Evolutionary conservation across 192 early-diverging fungal species (phyloP), one percentile per base, ranked within the genome.

Genomic region (Mortierella alpina): DNA sequence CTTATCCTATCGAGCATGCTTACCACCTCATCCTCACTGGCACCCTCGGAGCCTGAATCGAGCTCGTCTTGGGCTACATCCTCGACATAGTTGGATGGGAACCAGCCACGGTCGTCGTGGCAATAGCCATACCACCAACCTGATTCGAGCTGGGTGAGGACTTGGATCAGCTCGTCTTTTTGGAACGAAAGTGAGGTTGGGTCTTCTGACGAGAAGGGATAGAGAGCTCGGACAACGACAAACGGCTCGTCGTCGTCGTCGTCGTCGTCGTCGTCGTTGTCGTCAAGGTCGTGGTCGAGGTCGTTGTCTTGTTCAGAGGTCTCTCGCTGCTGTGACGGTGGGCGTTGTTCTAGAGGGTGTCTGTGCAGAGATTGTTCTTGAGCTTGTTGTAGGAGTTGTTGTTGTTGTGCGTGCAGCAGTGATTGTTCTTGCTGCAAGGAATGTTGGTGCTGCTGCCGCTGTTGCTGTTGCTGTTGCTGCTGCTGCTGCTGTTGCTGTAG

Each of bases 71-170:
- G 61, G 46, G 55, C 42, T 49, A 75, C 45, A 6, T 64, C 51
- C 44, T 82, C 66, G 50, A 95, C 92, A 84, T 94, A 95, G 82
- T 96, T 95, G 42, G 91, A 92, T 12, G 95, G 95, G 83, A 96
- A 96, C 94, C 95, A 94, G 20, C 97, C 97, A 51, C 94, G 89
- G 63, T 89, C 82, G 44, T 84, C 91, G 65, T 85, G 88, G 79
- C 91, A 92, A 61, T 91, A 81, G 20, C 98, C 98, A 84, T 98
- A 95, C 98, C 98, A 99, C 98, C 98, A 99, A 10, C 97, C 98
- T 1, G 95, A 94, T 67, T 93, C 90, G 42, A 98, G 91, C 72
- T 94, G 93, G 9, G 91, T 91, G 17, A 97, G 84, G 14, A 99
- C 97, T 63, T 96, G 92, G 77, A 99, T 96, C 62, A 93, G 79